Conservation (phyloP, 1,139 yeast species). For the Candida sp. region DNA sequence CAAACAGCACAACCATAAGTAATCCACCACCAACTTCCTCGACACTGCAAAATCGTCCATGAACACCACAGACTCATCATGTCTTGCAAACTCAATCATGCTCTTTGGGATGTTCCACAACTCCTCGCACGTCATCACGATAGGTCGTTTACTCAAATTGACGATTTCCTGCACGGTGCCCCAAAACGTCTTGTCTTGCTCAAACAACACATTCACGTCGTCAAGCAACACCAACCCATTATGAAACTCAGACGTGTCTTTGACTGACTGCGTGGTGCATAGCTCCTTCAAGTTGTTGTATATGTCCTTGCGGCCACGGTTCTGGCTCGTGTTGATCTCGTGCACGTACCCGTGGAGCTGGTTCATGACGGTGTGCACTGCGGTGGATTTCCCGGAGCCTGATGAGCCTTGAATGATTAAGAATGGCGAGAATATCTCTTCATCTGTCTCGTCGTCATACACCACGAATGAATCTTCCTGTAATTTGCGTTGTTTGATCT, state of each 20-base stretch:
- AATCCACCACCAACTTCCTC: constrained; percentile 27
- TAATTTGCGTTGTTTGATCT: constrained; percentile 14
- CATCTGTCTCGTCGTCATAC: constrained; percentile 34
- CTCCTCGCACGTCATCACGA: constrained; percentile 76
- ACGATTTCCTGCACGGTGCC: constrained; percentile 66
- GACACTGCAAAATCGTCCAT: constrained; percentile 27
- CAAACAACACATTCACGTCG: constrained; percentile 85
- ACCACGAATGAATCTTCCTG: constrained; percentile 31
- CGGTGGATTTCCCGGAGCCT: constrained; percentile 82
- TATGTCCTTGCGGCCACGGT: constrained; percentile 76
- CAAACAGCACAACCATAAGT: constrained; percentile 45
- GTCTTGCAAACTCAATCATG: constrained; percentile 49
- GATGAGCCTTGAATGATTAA: constrained; percentile 71
- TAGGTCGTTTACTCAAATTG: constrained; percentile 74
- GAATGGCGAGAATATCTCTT: constrained; percentile 57
- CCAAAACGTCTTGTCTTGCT: constrained; percentile 87
- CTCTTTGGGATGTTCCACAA: constrained; percentile 55
- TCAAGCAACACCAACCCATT: constrained; percentile 80
- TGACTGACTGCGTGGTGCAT: constrained; percentile 85
- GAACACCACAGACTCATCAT: constrained; percentile 40
- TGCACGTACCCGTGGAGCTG: constrained; percentile 75
- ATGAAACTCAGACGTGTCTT: constrained; percentile 49
- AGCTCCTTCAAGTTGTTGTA: constrained; percentile 71
- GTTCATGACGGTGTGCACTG: constrained; percentile 71
- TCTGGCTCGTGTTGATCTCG: constrained; percentile 78